phyloP scores from a whole-genome alignment of 352 stramenopile genomes.

The Saprolegnia diclina region DNA sequence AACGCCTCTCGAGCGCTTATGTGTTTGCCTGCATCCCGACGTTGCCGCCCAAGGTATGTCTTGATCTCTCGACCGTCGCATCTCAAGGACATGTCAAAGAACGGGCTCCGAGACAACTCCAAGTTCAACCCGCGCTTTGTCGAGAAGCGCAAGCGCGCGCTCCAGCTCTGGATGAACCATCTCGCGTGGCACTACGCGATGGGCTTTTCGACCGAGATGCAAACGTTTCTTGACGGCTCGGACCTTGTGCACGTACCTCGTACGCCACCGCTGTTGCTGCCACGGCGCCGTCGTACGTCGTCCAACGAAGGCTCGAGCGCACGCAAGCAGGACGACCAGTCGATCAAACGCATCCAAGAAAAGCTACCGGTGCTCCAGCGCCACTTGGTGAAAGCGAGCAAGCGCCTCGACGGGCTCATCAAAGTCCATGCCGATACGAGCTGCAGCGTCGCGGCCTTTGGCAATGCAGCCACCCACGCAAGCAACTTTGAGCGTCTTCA shows the following conservation, averaged over 20 bases:
- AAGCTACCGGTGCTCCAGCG: slow-evolving; percentile 1
- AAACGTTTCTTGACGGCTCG: slow-evolving; percentile 15
- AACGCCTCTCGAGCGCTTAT: slow-evolving; percentile 15
- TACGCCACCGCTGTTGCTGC: background rate
- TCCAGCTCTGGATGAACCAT: slow-evolving; percentile 22
- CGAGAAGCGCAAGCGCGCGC: slow-evolving; percentile 11
- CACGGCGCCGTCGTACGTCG: background rate
- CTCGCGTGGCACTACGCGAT: background rate
- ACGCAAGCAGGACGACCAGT: slow-evolving; percentile 9
- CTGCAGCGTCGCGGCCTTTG: background rate
- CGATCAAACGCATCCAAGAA: slow-evolving; percentile 16
- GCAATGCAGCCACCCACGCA: background rate
- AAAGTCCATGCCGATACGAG: slow-evolving; percentile 4
- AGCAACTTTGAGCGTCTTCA: slow-evolving; percentile 17
- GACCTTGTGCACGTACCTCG: background rate
- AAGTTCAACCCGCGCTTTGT: slow-evolving; percentile 17
- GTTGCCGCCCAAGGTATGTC: slow-evolving; percentile 12
- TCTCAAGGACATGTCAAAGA: background rate
- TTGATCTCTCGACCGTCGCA: background rate
- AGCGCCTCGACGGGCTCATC: slow-evolving; percentile 8
- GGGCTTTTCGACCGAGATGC: slow-evolving; percentile 10
- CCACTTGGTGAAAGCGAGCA: slow-evolving; percentile 1
- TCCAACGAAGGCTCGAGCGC: background rate
- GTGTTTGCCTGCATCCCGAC: slow-evolving; percentile 15
- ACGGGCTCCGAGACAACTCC: slow-evolving; percentile 5